Evolutionary conservation across 164 flowering plant genomes (phyloP), one percentile per base, ranked within the genome.

Genomic region (Houttuynia cordata): DNA sequence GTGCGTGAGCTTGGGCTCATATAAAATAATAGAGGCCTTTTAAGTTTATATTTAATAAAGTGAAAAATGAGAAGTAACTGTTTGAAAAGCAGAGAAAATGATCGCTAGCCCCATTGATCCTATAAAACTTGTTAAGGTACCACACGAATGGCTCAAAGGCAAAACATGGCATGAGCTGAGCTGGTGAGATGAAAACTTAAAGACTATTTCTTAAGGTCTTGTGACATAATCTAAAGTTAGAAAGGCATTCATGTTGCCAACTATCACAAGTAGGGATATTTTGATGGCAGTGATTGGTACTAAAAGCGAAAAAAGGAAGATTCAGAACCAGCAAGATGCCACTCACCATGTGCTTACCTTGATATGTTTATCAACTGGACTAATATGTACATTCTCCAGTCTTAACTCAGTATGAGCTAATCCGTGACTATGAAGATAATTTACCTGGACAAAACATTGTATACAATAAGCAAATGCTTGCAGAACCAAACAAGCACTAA

Each of bases 351-450:
- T 53, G 66, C 84, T 74, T 71, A 90, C 99, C 80, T 93, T 93
- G 60, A 93, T 83, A 79, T 90, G 99, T 64, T 88, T 76, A 67
- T 93, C 99, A 65, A 93, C 78, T 1, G 96, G 97, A 78, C 97
- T 85, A 63, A 93, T 80, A 66, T 93, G 99, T 71, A 93, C 80
- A 79, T 86, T 93, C 65, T 93, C 99, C 56, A 93, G 78, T 73
- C 91, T 82, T 75, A 93, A 72, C 75, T 93, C 99, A 34, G 99
- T 93, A 71, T 93, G 99, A 17, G 99, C 99, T 70, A 93, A 91
- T 63, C 99, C 99, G 74, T 88, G 97, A 75, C 97, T 90, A 72
- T 93, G 99, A 78, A 93, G 74, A 69, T 93, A 90, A 70, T 93
- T 93, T 51, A 93, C 97, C 99, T 93, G 23, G 73, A 62, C 57